phyloP scores from a whole-genome alignment of 371 early-diverging fungal species.

The Scutellospora calospora region DNA sequence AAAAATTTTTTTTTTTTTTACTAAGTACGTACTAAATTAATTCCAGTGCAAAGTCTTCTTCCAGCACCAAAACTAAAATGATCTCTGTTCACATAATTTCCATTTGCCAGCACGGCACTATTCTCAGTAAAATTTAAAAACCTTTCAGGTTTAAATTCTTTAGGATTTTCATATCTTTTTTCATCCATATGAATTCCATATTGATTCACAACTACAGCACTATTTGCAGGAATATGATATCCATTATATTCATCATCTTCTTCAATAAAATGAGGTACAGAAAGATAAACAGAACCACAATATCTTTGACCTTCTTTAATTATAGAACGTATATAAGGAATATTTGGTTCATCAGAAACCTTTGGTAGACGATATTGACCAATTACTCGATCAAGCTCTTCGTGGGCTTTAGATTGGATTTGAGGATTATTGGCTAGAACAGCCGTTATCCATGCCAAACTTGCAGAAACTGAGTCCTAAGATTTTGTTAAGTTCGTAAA shows the following conservation, averaged over 20 bases:
- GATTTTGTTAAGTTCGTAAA: too few species aligned
- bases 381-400: neutral
- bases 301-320: constrained; percentile 20
- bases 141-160: constrained; percentile 34
- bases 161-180: neutral
- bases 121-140: neutral
- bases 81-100: neutral
- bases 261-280: constrained; percentile 10
- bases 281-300: neutral
- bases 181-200: constrained; percentile 12
- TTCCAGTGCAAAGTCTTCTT: too few species aligned
- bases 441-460: neutral
- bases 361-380: neutral
- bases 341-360: neutral
- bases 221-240: constrained; percentile 36
- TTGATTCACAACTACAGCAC: neutral
- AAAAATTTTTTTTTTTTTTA: neutral
- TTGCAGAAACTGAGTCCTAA: neutral
- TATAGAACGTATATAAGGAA: neutral
- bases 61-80: too few species aligned
- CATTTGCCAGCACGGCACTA: neutral
- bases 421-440: neutral
- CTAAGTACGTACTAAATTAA: neutral
- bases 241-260: constrained; percentile 39
- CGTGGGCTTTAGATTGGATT: neutral